Conservation (phyloP, 2,329 filamentous ascomycete genomes). For the Aspergillus sojae region DNA sequence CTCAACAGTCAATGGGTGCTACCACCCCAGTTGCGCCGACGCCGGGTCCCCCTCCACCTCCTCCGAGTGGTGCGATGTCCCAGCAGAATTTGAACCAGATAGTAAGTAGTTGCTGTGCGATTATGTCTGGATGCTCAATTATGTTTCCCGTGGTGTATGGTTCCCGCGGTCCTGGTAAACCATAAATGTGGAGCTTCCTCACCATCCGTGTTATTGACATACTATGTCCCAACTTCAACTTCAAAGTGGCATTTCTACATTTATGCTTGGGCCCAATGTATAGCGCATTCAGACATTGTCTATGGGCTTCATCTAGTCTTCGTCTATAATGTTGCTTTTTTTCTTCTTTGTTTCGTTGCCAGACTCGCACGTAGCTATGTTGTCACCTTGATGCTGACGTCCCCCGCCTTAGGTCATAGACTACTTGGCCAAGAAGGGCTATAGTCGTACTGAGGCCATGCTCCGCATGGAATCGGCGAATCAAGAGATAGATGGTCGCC, state of each 20-base stretch:
- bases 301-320: background rate
- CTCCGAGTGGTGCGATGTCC: slow-evolving; percentile 58
- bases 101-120: slow-evolving; percentile 59
- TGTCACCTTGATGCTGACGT: slow-evolving; percentile 2
- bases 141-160: background rate
- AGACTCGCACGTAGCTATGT: background rate
- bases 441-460: slow-evolving; percentile 87
- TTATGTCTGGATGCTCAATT: background rate
- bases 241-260: background rate
- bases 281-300: background rate
- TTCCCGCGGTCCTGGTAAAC: background rate
- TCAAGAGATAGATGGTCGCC: slow-evolving; percentile 77
- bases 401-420: slow-evolving; percentile 70
- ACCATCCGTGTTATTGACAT: background rate
- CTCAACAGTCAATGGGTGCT: slow-evolving; percentile 51
- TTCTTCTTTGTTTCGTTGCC: background rate
- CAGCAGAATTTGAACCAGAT: slow-evolving; percentile 95
- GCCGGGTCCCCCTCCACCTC: slow-evolving; percentile 36
- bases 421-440: slow-evolving; percentile 93
- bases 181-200: background rate
- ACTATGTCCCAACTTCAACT: background rate
- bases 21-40: slow-evolving; percentile 51
- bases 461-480: slow-evolving; percentile 88
- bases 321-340: background rate
- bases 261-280: background rate